These are phyloP conservation scores for Rhizopus arrhizus DNA, from an alignment of 371 early-diverging fungal species.

Conservation along the genomic window DNA sequence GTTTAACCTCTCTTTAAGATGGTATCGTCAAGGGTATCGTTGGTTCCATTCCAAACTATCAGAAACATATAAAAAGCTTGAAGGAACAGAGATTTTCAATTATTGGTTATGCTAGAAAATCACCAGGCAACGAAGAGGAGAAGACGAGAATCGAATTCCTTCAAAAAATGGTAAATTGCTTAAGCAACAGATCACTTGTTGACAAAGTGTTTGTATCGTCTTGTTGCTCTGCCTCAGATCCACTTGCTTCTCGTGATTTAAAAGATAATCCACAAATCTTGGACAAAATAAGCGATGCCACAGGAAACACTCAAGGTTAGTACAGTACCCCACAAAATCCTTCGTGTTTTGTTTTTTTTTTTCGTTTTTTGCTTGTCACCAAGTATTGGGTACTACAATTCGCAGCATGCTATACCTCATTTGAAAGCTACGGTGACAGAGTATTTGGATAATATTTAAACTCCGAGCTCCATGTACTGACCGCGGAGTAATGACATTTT, in stretches of 20 bases:
- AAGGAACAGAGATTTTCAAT: conserved; percentile 1
- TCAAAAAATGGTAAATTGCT: conserved; percentile 17
- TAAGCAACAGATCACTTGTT: conserved; percentile 22
- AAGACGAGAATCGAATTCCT: conserved; percentile 18
- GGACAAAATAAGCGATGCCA: neutral
- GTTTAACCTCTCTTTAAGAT: conserved; percentile 7
- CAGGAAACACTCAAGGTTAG: neutral
- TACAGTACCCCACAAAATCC: too few relatives aligned
- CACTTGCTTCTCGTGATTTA: conserved; percentile 15
- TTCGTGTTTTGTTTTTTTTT: too few relatives aligned
- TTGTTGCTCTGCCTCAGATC: conserved; percentile 20
- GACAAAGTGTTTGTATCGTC: conserved; percentile 24
- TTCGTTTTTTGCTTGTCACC: too few relatives aligned
- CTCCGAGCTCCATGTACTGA: too few relatives aligned
- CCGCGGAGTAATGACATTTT: too few relatives aligned
- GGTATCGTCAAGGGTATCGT: neutral
- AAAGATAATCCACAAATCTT: too few relatives aligned
- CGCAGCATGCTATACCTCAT: too few relatives aligned
- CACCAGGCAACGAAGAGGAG: conserved; percentile 25
- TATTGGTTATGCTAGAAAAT: conserved; percentile 26
- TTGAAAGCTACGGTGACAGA: too few relatives aligned
- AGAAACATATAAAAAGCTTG: neutral
- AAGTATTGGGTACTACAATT: too few relatives aligned
- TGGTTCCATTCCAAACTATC: neutral
- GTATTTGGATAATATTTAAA: too few relatives aligned